Conservation (phyloP, 805 yeast genomes). For the Zygosaccharomyces pseudorouxii region DNA sequence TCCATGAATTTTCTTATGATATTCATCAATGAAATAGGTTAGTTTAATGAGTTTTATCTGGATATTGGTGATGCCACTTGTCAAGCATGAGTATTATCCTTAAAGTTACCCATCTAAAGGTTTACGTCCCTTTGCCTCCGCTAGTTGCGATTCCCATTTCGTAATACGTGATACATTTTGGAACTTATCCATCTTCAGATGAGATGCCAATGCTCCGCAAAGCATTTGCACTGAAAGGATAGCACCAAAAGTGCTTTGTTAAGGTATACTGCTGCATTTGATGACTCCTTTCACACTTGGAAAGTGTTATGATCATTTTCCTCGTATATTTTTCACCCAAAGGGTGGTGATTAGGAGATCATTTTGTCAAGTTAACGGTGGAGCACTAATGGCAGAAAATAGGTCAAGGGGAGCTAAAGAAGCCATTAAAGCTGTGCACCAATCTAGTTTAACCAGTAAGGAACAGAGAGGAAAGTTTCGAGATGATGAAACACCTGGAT, state of each 20-base stretch:
- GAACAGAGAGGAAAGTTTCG: constrained; percentile 4
- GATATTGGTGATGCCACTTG: neutral
- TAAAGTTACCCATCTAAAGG: neutral
- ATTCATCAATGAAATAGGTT: constrained; percentile 47
- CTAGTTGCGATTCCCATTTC: neutral
- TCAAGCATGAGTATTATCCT: neutral
- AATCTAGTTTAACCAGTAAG: constrained; percentile 13
- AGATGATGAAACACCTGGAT: constrained; percentile 45
- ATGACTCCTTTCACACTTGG: neutral
- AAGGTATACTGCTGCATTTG: neutral
- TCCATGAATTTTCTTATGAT: constrained; percentile 62
- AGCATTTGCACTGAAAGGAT: too few species aligned
- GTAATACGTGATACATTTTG: neutral
- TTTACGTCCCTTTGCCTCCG: constrained; percentile 1
- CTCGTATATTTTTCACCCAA: neutral
- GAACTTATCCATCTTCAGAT: neutral
- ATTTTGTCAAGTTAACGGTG: constrained; percentile 9
- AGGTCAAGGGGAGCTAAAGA: constrained; percentile 17
- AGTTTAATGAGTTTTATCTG: too few species aligned
- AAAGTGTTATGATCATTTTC: neutral
- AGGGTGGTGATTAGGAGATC: constrained; percentile 2
- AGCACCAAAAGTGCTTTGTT: too few species aligned
- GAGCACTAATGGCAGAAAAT: constrained; percentile 4
- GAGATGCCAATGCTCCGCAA: neutral
- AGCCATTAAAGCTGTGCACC: constrained; percentile 18